Evolutionary conservation across 768 basidiomycete species (phyloP), one percentile per base, ranked within the genome.

Genomic region (Russula sp.): DNA sequence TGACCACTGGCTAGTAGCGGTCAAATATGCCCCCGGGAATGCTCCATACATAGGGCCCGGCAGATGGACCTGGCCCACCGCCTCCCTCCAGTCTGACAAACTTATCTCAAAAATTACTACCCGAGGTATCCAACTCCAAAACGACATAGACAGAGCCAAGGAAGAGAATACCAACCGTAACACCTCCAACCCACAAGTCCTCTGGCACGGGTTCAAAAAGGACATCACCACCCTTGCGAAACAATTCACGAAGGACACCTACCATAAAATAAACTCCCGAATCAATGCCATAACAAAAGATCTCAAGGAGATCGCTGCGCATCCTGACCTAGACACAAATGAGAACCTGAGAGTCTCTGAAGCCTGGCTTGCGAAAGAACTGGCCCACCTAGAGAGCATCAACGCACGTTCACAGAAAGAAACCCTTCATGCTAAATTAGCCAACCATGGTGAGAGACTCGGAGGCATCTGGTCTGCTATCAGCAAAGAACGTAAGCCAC

Each of bases 361-460:
- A 20, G 56, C 42, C 2, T 26, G 8, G 16, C 34, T 59, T 0
- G 24, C 34, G 0, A 24, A 6, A 3, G 26, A 59, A n/a, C 10
- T 40, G 6, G 18, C 14, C 32, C 44, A 73, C 34, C 53, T 70
- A 2, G 20, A 8, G 10, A 32, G 36, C 0, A 24, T 63, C 64
- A 68, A 51, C 62, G 49, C 36, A 59, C 28, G 22, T 1, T 16
- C 2, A 0, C 18, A 63, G 60, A 5, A 64, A 56, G 63, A 57
- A 60, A 1, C 44, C 54, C 6, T 54, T 62, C 4, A 16, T 20
- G 52, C 32, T 0, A 53, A 54, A 38, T 7, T 52, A 2, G 26
- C 11, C 9, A 13, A 56, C 32, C 58, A 57, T 10, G 30, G 52
- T 0, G 58, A 56, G 9, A n/a, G 2, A 8, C 22, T 46, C 0